Conservation (phyloP, 805 yeast genomes). For the Ogataea pilisensis region DNA sequence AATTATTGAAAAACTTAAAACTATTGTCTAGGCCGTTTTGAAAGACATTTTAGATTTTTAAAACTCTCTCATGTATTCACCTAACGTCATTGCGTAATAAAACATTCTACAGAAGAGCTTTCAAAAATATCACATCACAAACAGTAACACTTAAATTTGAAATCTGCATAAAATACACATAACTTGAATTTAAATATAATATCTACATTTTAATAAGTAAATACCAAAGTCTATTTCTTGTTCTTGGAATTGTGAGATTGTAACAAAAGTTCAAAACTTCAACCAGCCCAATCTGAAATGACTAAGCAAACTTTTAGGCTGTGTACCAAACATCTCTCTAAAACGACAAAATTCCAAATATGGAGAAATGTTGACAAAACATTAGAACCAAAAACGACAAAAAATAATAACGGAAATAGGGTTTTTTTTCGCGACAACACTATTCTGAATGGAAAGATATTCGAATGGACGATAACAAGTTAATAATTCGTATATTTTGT, state of each 20-base stretch:
- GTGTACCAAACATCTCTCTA: too few relatives aligned
- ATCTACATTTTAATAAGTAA: neutral
- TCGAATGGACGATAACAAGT: too few relatives aligned
- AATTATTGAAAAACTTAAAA: neutral
- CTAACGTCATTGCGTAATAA: neutral
- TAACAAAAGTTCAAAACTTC: neutral
- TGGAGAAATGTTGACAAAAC: too few relatives aligned
- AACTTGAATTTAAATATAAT: neutral
- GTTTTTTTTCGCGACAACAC: too few relatives aligned
- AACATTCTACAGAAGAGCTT: neutral
- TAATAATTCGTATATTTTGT: too few relatives aligned
- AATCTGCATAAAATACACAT: neutral
- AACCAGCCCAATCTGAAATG: neutral
- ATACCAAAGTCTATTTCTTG: neutral
- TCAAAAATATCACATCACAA: neutral
- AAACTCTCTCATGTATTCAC: neutral
- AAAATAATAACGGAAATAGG: too few relatives aligned
- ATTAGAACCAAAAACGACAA: too few relatives aligned
- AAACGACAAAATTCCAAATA: too few relatives aligned
- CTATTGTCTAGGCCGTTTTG: neutral
- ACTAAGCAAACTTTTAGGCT: too few relatives aligned
- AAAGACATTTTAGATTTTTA: neutral
- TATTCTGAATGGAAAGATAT: too few relatives aligned
- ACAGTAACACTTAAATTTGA: neutral
- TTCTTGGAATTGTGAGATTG: neutral